A percentile compares a stretch with the other conserved stretches of the same genome.
Conservation (phyloP, 2,329 filamentous ascomycete genomes). For the Sarocladium strictum region DNA sequence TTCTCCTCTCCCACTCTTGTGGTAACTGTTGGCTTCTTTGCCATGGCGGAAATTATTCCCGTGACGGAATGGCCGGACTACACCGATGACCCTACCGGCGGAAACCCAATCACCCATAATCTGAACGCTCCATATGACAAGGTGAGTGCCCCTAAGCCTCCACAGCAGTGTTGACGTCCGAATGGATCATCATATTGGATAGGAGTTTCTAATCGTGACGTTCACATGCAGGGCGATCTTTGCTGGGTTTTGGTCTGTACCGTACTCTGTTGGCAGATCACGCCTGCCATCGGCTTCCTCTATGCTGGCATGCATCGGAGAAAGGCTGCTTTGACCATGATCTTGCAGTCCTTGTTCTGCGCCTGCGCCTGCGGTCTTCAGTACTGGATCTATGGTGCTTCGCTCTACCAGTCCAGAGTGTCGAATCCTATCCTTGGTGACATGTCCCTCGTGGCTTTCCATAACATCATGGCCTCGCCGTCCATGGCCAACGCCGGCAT, state of each 20-base stretch:
- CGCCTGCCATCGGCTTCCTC: slow-evolving; percentile 32
- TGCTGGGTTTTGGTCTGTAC: slow-evolving; percentile 36
- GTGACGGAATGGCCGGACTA: slow-evolving; percentile 36
- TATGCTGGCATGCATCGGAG: slow-evolving; percentile 33
- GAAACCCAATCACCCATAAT: slow-evolving; percentile 36
- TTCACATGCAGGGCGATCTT: slow-evolving; percentile 30
- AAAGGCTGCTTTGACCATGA: slow-evolving; percentile 36
- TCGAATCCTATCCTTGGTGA: slow-evolving; percentile 29
- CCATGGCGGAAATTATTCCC: not conserved
- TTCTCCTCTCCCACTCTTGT: not conserved
- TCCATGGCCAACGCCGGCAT: slow-evolving; percentile 30
- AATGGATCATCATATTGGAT: too few species aligned
- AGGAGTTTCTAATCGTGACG: too few species aligned
- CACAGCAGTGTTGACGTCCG: too few species aligned
- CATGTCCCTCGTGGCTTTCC: slow-evolving; percentile 27
- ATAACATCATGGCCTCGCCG: slow-evolving; percentile 29
- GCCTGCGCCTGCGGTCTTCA: slow-evolving; percentile 38
- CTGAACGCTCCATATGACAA: slow-evolving; percentile 40
- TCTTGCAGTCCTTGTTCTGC: slow-evolving; percentile 41
- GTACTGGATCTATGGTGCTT: slow-evolving; percentile 42
- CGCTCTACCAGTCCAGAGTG: slow-evolving; percentile 31
- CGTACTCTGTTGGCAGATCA: slow-evolving; percentile 31
- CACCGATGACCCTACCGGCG: slow-evolving; percentile 29
- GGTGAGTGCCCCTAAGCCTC: slow-evolving; percentile 12
- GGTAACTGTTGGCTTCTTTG: too few species aligned